A percentile compares a stretch with the other conserved stretches of the same genome.
Conservation (phyloP, 2,329 filamentous ascomycete genomes). For the Aspergillus alliaceus region DNA sequence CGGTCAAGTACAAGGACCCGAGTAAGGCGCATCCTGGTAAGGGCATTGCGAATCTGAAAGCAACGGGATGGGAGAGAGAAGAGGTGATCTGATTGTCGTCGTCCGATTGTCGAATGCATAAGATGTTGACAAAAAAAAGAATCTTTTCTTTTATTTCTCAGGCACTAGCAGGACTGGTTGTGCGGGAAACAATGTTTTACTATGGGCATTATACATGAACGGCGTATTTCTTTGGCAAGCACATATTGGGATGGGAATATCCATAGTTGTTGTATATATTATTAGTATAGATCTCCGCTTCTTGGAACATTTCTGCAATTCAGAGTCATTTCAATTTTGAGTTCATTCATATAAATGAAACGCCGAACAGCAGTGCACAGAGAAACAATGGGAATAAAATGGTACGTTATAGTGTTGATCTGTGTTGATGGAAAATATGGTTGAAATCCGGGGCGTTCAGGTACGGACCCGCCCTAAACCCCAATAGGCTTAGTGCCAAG, state of each 20-base stretch:
- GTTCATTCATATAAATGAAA: background rate
- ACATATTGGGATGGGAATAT: too few relatives aligned
- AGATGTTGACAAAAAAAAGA: too few relatives aligned
- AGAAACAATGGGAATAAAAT: too few relatives aligned
- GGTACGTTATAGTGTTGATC: too few relatives aligned
- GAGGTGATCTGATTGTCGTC: slow-evolving; percentile 65
- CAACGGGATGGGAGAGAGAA: slow-evolving; percentile 76
- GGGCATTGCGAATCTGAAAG: slow-evolving; percentile 62
- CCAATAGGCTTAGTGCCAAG: background rate
- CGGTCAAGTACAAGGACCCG: slow-evolving; percentile 74
- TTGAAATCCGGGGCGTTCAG: slow-evolving; percentile 2
- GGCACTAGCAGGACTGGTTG: background rate
- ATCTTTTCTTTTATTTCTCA: background rate
- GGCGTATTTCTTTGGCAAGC: background rate
- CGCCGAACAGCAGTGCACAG: too few relatives aligned
- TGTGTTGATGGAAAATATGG: background rate
- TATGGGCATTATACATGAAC: background rate
- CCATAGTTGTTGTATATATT: too few relatives aligned
- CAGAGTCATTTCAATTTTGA: background rate
- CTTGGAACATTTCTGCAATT: background rate
- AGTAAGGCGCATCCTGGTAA: slow-evolving; percentile 68
- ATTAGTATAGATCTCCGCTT: background rate
- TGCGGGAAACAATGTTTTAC: background rate
- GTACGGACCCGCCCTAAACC: background rate
- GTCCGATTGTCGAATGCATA: background rate